Conservation (phyloP, 106 monocot species). For the Triglochin maritima region DNA sequence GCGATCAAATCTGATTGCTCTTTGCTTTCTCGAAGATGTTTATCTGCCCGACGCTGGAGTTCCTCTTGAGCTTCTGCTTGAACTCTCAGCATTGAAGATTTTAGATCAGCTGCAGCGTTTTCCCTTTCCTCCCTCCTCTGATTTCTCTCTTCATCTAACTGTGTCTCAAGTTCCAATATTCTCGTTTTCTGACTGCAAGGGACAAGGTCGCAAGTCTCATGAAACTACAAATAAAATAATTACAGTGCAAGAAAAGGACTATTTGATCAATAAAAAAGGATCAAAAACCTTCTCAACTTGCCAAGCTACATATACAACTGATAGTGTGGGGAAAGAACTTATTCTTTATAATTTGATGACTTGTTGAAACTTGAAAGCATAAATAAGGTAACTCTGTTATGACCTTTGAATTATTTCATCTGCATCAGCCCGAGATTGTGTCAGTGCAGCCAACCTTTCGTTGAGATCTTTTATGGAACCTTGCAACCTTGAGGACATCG, state of each 20-base stretch:
- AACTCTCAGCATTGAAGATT: conserved; percentile 65
- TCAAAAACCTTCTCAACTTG: not conserved
- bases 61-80: conserved; percentile 80
- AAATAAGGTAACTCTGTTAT: not conserved
- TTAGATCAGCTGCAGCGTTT: conserved; percentile 68
- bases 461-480: conserved; percentile 66
- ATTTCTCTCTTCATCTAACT: conserved; percentile 77
- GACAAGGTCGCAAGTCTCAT: not conserved
- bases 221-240: not conserved
- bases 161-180: conserved; percentile 75
- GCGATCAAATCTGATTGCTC: conserved; percentile 78
- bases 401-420: conserved; percentile 91
- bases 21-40: conserved; percentile 43
- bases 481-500: conserved; percentile 26
- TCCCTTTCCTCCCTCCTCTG: conserved; percentile 77
- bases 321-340: not conserved
- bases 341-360: not conserved
- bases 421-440: conserved; percentile 81
- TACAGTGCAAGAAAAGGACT: not conserved
- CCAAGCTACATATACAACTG: not conserved
- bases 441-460: conserved; percentile 65
- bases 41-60: conserved; percentile 63
- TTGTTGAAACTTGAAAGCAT: too few species aligned
- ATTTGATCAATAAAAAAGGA: not conserved
- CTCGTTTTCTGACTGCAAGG: conserved; percentile 59